Base-by-base conservation (phyloP, 2,329 filamentous ascomycete species). In the Diaporthe vexans region DNA sequence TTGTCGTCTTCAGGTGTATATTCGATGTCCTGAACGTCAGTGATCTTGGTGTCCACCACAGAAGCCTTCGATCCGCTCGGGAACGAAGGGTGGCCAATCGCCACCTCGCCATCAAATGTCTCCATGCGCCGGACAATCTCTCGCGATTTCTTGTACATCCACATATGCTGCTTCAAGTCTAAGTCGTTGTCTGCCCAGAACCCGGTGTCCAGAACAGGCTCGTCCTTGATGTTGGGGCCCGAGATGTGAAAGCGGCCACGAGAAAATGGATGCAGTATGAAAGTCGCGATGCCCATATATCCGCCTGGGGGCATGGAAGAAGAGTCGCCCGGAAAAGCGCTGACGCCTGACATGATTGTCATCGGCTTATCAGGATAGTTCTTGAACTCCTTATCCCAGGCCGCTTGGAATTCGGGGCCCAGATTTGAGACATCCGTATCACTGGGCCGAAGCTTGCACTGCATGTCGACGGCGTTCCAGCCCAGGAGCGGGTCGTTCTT, bases 101-200 rank as follows among this genome's bases (percentile, higher is more conserved):
- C 79, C 3, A 86, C 51, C 77, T 89, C 85, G 78, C 89, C 84
- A 73, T 84, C 77, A 81, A 88, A 91, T 73, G 86, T 83, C 2
- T 85, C 81, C 78, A 89, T 88, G 19, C 90, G 88, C 3, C 91
- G 87, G 29, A 86, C 83, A 71, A 92, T 87, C 79, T 92, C 90
- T 4, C 92, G 89, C n/a, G 86, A 85, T 77, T 88, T 89, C 81
- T 93, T 93, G 83, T 93, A 93, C 0, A 84, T 86, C 90, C 91
- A 92, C 15, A 91, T 77, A 17, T 89, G 87, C 77, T 87, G 89
- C 79, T 88, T 88, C 37, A 92, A 43, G 78, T 93, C 91, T n/a
- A 90, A 80, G 1, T 84, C 84, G 33, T 86, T 74, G 70, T 92
- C 83, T 85, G 58, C 81, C 80, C 87, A 1, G 82, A 83, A 13